These are phyloP conservation scores for Acanthamoeba healyi DNA, from an alignment of 208 protist species.

Conservation along the genomic window DNA sequence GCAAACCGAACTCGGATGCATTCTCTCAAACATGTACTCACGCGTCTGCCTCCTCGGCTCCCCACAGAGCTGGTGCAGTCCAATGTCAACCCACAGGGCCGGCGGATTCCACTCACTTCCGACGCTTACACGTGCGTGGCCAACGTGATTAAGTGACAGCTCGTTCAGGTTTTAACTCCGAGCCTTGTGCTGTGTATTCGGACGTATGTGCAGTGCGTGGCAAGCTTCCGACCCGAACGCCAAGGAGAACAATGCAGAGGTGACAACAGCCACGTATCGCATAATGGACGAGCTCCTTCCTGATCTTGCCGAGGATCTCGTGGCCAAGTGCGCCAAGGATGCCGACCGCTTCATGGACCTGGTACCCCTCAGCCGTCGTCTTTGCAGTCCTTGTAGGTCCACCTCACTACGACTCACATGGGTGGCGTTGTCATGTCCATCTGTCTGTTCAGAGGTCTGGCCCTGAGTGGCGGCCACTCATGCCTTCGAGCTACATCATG, in stretches of 20 bases:
- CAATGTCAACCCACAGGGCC: background rate
- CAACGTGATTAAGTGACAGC: background rate
- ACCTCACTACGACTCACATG: no score
- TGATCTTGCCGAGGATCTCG: background rate
- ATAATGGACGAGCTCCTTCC: slow-evolving; percentile 27
- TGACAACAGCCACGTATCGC: slow-evolving; percentile 16
- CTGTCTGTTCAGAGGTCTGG: background rate
- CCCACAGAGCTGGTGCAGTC: slow-evolving; percentile 2
- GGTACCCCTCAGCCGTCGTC: background rate
- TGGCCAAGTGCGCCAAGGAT: background rate
- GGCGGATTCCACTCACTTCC: slow-evolving; percentile 19
- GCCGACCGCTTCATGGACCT: slow-evolving; percentile 38
- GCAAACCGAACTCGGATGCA: no score
- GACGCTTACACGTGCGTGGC: slow-evolving; percentile 32
- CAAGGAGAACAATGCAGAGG: slow-evolving; percentile 32
- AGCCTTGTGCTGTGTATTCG: background rate
- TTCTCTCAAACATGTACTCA: background rate
- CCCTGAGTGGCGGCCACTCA: background rate
- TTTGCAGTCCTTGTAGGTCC: background rate
- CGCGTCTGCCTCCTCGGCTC: background rate
- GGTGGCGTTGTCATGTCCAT: no score
- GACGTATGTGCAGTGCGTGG: slow-evolving; percentile 36
- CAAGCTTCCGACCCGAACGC: slow-evolving; percentile 28
- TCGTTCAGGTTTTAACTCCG: background rate
- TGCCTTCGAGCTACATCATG: background rate